These are phyloP conservation scores for Metarhizium humberi DNA, from an alignment of 2,329 filamentous ascomycete species.

Conservation along the genomic window DNA sequence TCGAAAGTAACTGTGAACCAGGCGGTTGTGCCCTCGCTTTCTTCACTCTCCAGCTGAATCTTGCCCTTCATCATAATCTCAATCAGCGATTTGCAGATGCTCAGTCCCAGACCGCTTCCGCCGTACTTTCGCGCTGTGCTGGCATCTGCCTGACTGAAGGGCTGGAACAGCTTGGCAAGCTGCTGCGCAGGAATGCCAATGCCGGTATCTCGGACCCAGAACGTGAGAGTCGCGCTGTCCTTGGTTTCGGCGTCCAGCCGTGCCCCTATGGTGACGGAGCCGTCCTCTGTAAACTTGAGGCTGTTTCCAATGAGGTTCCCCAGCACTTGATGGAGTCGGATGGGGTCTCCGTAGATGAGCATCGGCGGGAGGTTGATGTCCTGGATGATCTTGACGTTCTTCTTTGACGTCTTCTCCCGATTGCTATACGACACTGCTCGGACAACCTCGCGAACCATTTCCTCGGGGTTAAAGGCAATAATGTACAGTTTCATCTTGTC, in stretches of 20 bases:
- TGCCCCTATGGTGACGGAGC: conserved; percentile 76
- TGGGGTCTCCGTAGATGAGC: conserved; percentile 57
- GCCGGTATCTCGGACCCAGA: conserved; percentile 82
- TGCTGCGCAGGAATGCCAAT: conserved; percentile 83
- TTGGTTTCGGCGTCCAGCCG: conserved; percentile 61
- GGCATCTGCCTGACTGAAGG: conserved; percentile 86
- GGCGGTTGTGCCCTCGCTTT: conserved; percentile 59
- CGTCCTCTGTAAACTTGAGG: conserved; percentile 85
- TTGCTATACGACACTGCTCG: conserved; percentile 59
- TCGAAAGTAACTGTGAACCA: conserved; percentile 81
- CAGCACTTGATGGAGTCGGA: conserved; percentile 57
- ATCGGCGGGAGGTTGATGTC: conserved; percentile 71
- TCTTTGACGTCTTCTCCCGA: conserved; percentile 50
- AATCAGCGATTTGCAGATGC: conserved; percentile 90
- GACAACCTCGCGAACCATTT: conserved; percentile 59
- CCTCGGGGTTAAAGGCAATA: conserved; percentile 57
- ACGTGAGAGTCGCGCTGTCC: conserved; percentile 65
- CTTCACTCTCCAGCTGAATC: conserved; percentile 71
- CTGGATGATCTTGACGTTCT: conserved; percentile 54
- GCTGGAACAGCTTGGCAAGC: conserved; percentile 77
- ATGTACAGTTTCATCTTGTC: conserved; percentile 77
- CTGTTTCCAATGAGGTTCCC: conserved; percentile 88
- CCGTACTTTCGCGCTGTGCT: conserved; percentile 87
- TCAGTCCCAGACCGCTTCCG: conserved; percentile 81
- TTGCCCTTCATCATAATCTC: conserved; percentile 84